A percentile compares a stretch with the other conserved stretches of the same genome.
Conservation (phyloP, 345 rosid genomes). For the Gossypium rotundifolium region DNA sequence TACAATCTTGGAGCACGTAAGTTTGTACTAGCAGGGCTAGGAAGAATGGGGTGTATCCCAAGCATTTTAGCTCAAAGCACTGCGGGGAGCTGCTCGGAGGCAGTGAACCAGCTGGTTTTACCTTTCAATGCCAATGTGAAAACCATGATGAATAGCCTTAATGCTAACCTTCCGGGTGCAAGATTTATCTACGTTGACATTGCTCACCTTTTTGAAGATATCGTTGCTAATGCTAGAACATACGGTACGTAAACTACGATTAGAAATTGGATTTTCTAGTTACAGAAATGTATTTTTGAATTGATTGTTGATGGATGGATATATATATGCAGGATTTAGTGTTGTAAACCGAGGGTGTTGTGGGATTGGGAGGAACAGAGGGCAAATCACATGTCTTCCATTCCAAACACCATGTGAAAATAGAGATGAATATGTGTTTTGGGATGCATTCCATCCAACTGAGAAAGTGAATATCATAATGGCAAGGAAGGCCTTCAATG, state of each 20-base stretch:
- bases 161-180: slow-evolving; percentile 53
- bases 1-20: slow-evolving; percentile 87
- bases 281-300: background rate
- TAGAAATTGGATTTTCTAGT: background rate
- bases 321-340: slow-evolving; percentile 47
- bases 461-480: slow-evolving; percentile 73
- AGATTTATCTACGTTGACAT: slow-evolving; percentile 57
- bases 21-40: slow-evolving; percentile 72
- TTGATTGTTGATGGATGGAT: background rate
- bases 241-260: slow-evolving; percentile 40
- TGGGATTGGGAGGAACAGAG: slow-evolving; percentile 82
- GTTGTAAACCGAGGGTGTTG: slow-evolving; percentile 79
- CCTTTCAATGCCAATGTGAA: slow-evolving; percentile 83
- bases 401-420: slow-evolving; percentile 78
- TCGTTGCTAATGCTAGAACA: slow-evolving; percentile 36
- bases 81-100: slow-evolving; percentile 64
- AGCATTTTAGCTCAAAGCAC: slow-evolving; percentile 82
- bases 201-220: slow-evolving; percentile 53
- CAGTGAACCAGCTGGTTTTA: slow-evolving; percentile 62
- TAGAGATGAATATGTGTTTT: slow-evolving; percentile 65
- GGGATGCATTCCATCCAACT: slow-evolving; percentile 98
- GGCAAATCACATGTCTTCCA: slow-evolving; percentile 91
- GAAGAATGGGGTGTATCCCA: slow-evolving; percentile 94
- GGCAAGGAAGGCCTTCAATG: slow-evolving; percentile 68
- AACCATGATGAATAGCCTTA: slow-evolving; percentile 64